Base-by-base conservation (phyloP, 2,329 filamentous ascomycete genomes). In the Colletotrichum sojae region DNA sequence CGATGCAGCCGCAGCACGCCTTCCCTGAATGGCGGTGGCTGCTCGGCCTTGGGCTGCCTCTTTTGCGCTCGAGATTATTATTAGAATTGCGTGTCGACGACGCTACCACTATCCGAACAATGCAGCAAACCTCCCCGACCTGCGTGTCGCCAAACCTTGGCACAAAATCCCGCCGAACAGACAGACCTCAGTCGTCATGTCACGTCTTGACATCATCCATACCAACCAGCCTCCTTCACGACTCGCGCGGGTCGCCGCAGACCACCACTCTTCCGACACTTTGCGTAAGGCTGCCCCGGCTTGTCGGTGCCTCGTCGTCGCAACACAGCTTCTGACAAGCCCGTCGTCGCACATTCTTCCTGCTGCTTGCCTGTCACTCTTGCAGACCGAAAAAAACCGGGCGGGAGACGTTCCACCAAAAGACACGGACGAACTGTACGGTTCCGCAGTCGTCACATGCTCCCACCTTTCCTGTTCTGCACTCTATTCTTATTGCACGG, bases 1-100 rank as follows among this genome's bases (percentile, higher is more conserved):
- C 63, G 63, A 49, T 49, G 55, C 65, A 49, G 20, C 18, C 31
- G 22, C 48, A 53, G 22, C 48, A 43, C 16, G 15, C 36, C 51
- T 39, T n/a, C 18, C 10, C n/a, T 36, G 31, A 36, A 36, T 36
- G 31, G 5, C 39, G 45, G 59, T 67, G 58, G 51, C 52, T 52
- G 53, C 16, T 10, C 8, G 31, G 31, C 4, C 10, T 39, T 39
- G 22, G 20, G 46, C 46, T 20, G 18, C 18, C n/a, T 49, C 12
- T 49, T n/a, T 20, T 18, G 46, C 18, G n/a, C 10, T 18, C 45
- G 18, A 20, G 18, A 20, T 49, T 49, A 22, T 20, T 49, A 49
- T 49, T 20, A 20, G 18, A n/a, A 20, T 48, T 48, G 45, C 45
- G 15, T 48, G 18, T 25, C 22, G 22, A 25, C 22, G 22, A 25